Percentiles rank a stretch among this genome's conserved stretches.
Conservation (phyloP, 2,329 filamentous ascomycete genomes). For the Fusarium anguioides region DNA sequence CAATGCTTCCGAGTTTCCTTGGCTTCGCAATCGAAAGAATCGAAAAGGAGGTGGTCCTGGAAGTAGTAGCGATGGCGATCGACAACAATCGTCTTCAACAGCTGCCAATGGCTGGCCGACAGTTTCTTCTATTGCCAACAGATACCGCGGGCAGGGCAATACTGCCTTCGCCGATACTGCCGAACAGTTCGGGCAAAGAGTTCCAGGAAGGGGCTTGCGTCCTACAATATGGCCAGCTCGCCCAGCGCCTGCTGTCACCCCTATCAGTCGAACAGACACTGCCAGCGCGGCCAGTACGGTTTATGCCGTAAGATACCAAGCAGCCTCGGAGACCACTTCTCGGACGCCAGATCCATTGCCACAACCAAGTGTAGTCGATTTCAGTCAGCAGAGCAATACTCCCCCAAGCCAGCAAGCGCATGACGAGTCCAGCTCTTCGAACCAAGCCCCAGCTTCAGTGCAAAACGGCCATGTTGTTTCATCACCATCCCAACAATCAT, state of each 20-base stretch:
- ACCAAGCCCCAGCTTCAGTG: constrained; percentile 30
- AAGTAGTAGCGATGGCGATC: constrained; percentile 22
- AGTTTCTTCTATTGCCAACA: constrained; percentile 43
- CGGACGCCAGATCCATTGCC: constrained; percentile 57
- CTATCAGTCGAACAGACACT: constrained; percentile 70
- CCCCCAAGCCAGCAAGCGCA: constrained; percentile 40
- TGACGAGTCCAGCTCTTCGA: constrained; percentile 44
- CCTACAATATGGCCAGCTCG: constrained; percentile 66
- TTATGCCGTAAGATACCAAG: constrained; percentile 71
- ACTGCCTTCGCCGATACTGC: constrained; percentile 32
- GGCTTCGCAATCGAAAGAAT: constrained; percentile 55
- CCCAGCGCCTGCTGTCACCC: constrained; percentile 66
- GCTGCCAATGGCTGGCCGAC: constrained; percentile 45
- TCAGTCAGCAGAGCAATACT: constrained; percentile 52
- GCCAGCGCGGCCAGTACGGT: constrained; percentile 72
- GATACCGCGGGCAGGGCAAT: constrained; percentile 42
- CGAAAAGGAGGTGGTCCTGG: constrained; percentile 45
- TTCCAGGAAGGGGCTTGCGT: constrained; percentile 54
- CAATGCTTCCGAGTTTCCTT: constrained; percentile 62
- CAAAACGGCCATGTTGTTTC: constrained; percentile 39
- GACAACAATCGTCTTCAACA: constrained; percentile 26
- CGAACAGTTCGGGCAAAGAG: constrained; percentile 44
- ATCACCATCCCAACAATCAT: constrained; percentile 21
- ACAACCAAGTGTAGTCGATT: constrained; percentile 45
- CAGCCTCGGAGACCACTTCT: constrained; percentile 63